Conservation (phyloP, 139 green algal species). For the Chlorella sp. region DNA sequence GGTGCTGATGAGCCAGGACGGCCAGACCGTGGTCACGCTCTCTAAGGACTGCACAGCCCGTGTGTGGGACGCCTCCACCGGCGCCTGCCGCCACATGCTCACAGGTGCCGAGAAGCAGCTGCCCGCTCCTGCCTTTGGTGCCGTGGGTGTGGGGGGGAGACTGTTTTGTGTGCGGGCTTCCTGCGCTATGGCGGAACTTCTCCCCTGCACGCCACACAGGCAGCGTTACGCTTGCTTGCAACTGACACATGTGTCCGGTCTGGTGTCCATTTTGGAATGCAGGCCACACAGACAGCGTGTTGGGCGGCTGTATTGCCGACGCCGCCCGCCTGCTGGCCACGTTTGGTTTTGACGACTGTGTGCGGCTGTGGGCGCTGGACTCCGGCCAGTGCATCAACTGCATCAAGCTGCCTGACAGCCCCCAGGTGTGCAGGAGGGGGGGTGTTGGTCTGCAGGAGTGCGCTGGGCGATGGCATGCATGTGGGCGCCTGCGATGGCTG, state of each 20-base stretch:
- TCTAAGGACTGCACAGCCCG: conserved; percentile 75
- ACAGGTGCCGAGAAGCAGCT: too few relatives aligned
- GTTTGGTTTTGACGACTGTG: conserved; percentile 45
- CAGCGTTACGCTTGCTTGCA: neutral
- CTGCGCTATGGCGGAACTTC: too few relatives aligned
- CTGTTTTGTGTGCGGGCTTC: too few relatives aligned
- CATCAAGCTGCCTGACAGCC: conserved; percentile 35
- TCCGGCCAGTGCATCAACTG: conserved; percentile 33
- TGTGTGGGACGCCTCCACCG: conserved; percentile 65
- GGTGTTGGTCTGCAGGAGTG: neutral
- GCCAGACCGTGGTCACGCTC: conserved; percentile 57
- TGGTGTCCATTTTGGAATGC: neutral
- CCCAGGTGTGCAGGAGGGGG: conserved; percentile 22
- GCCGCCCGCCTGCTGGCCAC: conserved; percentile 57
- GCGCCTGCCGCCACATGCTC: conserved; percentile 47
- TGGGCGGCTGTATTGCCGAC: conserved; percentile 30
- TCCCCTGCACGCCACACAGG: too few relatives aligned
- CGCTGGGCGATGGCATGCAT: too few relatives aligned
- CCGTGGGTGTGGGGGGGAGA: too few relatives aligned
- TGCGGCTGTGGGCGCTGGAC: conserved; percentile 50
- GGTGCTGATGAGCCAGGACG: conserved; percentile 47
- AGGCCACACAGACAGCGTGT: conserved; percentile 41
- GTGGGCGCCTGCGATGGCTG: too few relatives aligned
- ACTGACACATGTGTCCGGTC: neutral
- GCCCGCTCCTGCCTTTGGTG: too few relatives aligned